Evolutionary conservation across 345 rosid species (phyloP).

Genomic region (Aurinia saxatilis): DNA sequence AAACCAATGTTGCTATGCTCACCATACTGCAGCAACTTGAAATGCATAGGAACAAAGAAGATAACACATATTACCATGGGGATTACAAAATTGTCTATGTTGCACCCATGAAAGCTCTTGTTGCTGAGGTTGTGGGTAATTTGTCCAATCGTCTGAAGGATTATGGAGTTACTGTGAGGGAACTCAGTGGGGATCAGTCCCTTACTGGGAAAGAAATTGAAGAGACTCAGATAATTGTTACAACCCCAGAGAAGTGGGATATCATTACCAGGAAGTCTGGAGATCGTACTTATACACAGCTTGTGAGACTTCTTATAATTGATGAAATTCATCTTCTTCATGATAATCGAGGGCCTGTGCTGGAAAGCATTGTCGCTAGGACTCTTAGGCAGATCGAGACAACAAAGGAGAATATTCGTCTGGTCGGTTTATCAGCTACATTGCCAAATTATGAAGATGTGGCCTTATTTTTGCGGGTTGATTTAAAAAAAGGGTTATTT

Average conservation of each 20-base stretch:
- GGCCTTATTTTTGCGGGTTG: slow-evolving; percentile 78
- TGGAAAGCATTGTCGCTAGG: slow-evolving; percentile 96
- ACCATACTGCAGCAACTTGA: slow-evolving; percentile 94
- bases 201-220: slow-evolving; percentile 91
- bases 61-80: slow-evolving; percentile 68
- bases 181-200: slow-evolving; percentile 92
- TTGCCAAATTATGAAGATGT: slow-evolving; percentile 95
- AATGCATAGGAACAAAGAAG: slow-evolving; percentile 45
- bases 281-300: slow-evolving; percentile 92
- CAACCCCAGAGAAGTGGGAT: slow-evolving; percentile 99
- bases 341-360: slow-evolving; percentile 96
- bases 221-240: slow-evolving; percentile 93
- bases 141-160: slow-evolving; percentile 71
- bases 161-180: slow-evolving; percentile 71
- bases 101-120: slow-evolving; percentile 99
- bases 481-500: slow-evolving; percentile 62
- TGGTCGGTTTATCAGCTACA: slow-evolving; percentile 94
- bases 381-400: slow-evolving; percentile 95
- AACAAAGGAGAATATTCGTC: slow-evolving; percentile 76
- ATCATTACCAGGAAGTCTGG: slow-evolving; percentile 97
- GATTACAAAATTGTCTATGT: slow-evolving; percentile 90
- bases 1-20: slow-evolving; percentile 94
- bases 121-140: slow-evolving; percentile 92
- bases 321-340: slow-evolving; percentile 99
- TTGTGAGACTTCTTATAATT: slow-evolving; percentile 81